Conservation (phyloP, 257 asterid species). For the Nicotiana sylvestris region DNA sequence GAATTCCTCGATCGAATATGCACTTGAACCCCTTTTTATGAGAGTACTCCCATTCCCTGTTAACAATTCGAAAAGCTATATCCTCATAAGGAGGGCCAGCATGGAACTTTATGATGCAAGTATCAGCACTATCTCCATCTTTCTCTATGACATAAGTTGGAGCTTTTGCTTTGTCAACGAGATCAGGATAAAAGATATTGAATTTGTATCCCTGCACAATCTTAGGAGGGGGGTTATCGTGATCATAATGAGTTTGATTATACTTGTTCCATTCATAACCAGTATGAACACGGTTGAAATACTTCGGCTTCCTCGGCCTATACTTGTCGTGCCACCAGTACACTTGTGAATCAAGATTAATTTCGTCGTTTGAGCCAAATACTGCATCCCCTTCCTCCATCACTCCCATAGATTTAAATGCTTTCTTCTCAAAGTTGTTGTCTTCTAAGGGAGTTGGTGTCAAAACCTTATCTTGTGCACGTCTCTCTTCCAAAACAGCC, state of each 20-base stretch:
- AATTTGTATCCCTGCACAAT: slow-evolving; percentile 87
- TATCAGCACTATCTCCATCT: slow-evolving; percentile 73
- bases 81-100: slow-evolving; percentile 94
- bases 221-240: slow-evolving; percentile 87
- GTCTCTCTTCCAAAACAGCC: slow-evolving; percentile 73
- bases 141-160: slow-evolving; percentile 68
- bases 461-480: slow-evolving; percentile 66
- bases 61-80: slow-evolving; percentile 73
- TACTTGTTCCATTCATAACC: slow-evolving; percentile 90
- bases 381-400: slow-evolving; percentile 89
- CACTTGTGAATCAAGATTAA: slow-evolving; percentile 49
- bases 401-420: slow-evolving; percentile 79
- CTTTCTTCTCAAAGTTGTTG: slow-evolving; percentile 66
- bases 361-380: slow-evolving; percentile 74
- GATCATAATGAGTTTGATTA: slow-evolving; percentile 79
- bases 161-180: slow-evolving; percentile 69
- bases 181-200: slow-evolving; percentile 81
- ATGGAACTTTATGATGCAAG: slow-evolving; percentile 75
- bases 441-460: slow-evolving; percentile 52
- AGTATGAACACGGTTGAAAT: slow-evolving; percentile 79
- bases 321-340: slow-evolving; percentile 91
- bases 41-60: slow-evolving; percentile 83
- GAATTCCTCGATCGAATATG: slow-evolving; percentile 74
- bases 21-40: slow-evolving; percentile 87
- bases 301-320: slow-evolving; percentile 77